These are phyloP conservation scores for Hydrangea macrophylla DNA, from an alignment of 148 eudicot genomes.

Conservation along the genomic window DNA sequence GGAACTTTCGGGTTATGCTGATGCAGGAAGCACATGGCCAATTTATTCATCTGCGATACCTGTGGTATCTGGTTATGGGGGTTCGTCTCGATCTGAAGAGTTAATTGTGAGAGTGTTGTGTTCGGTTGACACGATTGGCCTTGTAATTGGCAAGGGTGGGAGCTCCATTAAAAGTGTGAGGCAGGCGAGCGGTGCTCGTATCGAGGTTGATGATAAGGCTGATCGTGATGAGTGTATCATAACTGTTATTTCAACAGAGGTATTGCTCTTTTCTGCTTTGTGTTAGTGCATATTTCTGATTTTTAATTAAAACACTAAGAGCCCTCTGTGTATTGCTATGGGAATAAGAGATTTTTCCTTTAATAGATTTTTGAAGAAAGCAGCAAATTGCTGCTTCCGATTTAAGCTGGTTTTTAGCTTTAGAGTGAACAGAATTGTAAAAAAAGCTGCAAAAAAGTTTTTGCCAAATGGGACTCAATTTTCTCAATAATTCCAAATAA, in stretches of 20 bases:
- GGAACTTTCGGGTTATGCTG: slow-evolving; percentile 58
- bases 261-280: slow-evolving; percentile 18
- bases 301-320: neutral
- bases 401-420: neutral
- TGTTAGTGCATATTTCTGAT: slow-evolving; percentile 10
- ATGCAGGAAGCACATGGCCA: slow-evolving; percentile 67
- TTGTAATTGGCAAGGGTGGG: slow-evolving; percentile 95
- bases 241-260: slow-evolving; percentile 68
- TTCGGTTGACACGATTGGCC: slow-evolving; percentile 80
- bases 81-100: slow-evolving; percentile 61
- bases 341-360: too few species aligned
- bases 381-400: neutral
- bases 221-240: slow-evolving; percentile 60
- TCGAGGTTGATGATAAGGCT: slow-evolving; percentile 72
- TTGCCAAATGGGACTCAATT: too few species aligned
- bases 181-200: slow-evolving; percentile 81
- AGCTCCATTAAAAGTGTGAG: slow-evolving; percentile 68
- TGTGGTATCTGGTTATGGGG: slow-evolving; percentile 68
- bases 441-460: too few species aligned
- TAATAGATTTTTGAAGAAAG: too few species aligned
- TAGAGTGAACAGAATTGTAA: too few species aligned
- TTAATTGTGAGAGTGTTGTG: slow-evolving; percentile 68
- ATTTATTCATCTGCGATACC: slow-evolving; percentile 58
- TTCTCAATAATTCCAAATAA: too few species aligned
- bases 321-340: too few species aligned